Evolutionary conservation across 176 grass and related monocot genomes (phyloP), one percentile per base, ranked within the genome.

Genomic region (Areca catechu): DNA sequence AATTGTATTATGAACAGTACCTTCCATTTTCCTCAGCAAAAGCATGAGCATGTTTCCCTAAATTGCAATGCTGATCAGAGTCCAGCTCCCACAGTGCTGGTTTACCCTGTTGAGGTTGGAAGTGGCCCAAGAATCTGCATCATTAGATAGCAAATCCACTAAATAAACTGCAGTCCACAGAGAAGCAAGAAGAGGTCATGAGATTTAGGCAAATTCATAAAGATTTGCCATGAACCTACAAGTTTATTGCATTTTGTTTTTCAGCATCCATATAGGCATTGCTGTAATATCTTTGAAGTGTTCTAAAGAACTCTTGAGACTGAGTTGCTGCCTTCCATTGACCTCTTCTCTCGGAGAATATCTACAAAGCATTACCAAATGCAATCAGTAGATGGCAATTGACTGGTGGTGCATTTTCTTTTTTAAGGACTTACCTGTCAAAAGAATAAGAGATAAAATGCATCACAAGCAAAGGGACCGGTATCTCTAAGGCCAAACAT

Each of bases 171-270:
- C 34, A 43, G 34, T 43, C 34, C 9, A 43, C 34, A 14, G 34
- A 43, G 9, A 43, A 43, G 9, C 34, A 30, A 29, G 43, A 34
- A 60, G 49, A 82, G 9, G 10, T 1, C 34, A 56, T 63, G 52
- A 61, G 7, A 18, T 15, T 49, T 9, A 54, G 19, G 23, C 9
- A 47, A 65, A 61, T 27, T 57, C 19, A 58, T 24, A 61, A 14
- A 57, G 53, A 22, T 48, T 5, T 68, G 2, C 34, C 47, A 27
- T 76, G 27, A 72, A 82, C 82, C 16, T 90, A 96, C 91, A 96
- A 79, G 69, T 96, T 96, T 86, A 96, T 96, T 50, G 91, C 86
- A 54, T 74, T 80, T 64, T 96, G 91, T 43, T 96, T 96, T 74
- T 90, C 73, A 71, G 80, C 83, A 87, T 96, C 91, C 67, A 86